phyloP scores from a whole-genome alignment of 73 alveolate genomes.

The Paramecium caudatum region DNA sequence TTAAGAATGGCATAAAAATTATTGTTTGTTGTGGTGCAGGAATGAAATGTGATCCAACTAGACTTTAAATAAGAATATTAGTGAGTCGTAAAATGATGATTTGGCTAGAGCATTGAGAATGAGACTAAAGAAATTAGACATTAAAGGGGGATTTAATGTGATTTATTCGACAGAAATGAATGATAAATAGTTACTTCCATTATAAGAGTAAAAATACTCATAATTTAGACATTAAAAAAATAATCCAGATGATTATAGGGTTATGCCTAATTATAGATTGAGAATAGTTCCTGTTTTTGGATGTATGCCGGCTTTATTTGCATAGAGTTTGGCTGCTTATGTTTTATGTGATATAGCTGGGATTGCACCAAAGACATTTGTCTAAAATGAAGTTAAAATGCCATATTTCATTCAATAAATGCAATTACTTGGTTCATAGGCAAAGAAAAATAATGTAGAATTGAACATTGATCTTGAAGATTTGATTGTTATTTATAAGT shows the following conservation, averaged over 20 bases:
- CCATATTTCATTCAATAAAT: conserved; percentile 21
- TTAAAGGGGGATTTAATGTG: conserved; percentile 77
- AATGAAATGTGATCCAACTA: conserved; percentile 90
- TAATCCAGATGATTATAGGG: conserved; percentile 82
- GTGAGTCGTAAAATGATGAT: conserved; percentile 81
- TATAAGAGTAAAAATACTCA: conserved; percentile 60
- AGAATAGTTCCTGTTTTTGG: conserved; percentile 92
- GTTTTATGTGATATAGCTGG: conserved; percentile 73
- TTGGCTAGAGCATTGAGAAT: conserved; percentile 80
- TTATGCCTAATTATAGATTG: conserved; percentile 83
- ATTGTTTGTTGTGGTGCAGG: conserved; percentile 94
- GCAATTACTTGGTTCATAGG: not conserved
- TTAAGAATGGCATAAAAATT: conserved; percentile 74
- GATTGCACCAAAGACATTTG: not conserved
- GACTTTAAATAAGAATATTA: conserved; percentile 84
- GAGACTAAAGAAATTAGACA: conserved; percentile 60
- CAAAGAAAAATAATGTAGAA: not conserved
- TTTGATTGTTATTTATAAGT: conserved; percentile 6
- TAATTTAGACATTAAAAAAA: conserved; percentile 78
- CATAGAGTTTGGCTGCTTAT: conserved; percentile 82
- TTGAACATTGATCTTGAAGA: not conserved
- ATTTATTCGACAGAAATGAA: conserved; percentile 81
- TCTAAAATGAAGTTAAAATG: conserved; percentile 22
- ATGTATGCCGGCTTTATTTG: conserved; percentile 91
- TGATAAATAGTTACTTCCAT: conserved; percentile 84